Evolutionary conservation across 208 protist species (phyloP), one percentile per base, ranked within the genome.

Genomic region (Wallacemonas sp.): DNA sequence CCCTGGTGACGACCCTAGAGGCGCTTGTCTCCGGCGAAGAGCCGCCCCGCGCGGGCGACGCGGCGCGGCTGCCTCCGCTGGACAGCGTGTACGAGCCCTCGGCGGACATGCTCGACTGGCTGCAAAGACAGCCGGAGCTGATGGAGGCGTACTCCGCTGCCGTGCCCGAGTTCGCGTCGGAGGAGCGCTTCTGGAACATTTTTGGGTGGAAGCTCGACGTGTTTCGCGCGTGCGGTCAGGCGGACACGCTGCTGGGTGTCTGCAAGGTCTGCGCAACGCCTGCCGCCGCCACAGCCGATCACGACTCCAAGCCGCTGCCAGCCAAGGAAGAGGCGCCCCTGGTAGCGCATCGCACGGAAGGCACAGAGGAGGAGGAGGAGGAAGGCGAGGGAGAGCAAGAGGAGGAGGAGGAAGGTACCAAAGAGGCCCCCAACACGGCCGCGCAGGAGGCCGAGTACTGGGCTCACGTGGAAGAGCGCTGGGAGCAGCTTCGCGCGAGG

Each of bases 111-210:
- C 74, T 89, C 11, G 57, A 62, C 16, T 84, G 70, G 52, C 18
- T 89, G n/a, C 59, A 74, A n/a, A 61, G 65, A 2, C 65, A 76
- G 39, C 26, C 33, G 23, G 57, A 49, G 1, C 64, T 78, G 2
- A 59, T 77, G 57, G 11, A 28, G 25, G 77, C 84, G 45, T 77
- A 77, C 25, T 84, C 79, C 12, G 59, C 57, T 33, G 52, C 77
- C 23, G 83, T 89, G 20, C 83, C 83, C 23, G 71, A 67, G 33
- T 78, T 79, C 57, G 67, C 76, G 2, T 71, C 66, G 2, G 83
- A 89, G 49, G 77, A 77, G 20, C 20, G 77, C 61, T 89, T 85
- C 69, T 89, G 79, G 83, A 59, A 81, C 59, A 84, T 77, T 45
- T 22, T 86, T 10, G 75, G 57, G 10, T 89, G 83, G 83, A 73